Evolutionary conservation across 768 basidiomycete species (phyloP).

Genomic region (Trametes villosa): DNA sequence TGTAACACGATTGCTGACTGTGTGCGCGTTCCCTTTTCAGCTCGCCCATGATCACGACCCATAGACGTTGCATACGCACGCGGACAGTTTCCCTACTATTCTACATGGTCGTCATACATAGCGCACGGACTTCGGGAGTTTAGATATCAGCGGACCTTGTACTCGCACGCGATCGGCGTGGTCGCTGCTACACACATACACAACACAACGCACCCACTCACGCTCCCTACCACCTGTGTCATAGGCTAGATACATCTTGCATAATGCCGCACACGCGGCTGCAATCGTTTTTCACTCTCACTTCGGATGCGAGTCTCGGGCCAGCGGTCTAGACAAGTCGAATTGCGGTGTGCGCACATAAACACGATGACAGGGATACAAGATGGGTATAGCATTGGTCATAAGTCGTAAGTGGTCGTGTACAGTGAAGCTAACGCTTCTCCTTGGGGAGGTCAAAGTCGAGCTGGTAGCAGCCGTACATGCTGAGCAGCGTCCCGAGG

Average conservation of each 20-base stretch:
- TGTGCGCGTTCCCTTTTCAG: slow-evolving; percentile 20
- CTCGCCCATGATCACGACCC: slow-evolving; percentile 40
- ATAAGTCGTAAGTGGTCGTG: too few species aligned
- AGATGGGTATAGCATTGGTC: background rate
- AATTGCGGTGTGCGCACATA: too few species aligned
- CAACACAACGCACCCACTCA: slow-evolving; percentile 8
- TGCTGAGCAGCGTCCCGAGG: slow-evolving; percentile 68
- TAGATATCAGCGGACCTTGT: slow-evolving; percentile 33
- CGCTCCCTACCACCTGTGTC: slow-evolving; percentile 34
- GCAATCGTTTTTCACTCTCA: slow-evolving; percentile 1
- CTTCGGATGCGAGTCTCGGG: too few species aligned
- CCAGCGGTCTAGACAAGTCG: too few species aligned
- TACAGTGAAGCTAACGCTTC: too few species aligned
- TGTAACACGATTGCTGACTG: background rate
- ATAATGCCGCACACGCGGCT: slow-evolving; percentile 19
- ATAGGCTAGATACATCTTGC: slow-evolving; percentile 25
- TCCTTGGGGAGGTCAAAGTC: slow-evolving; percentile 44
- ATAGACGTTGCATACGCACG: slow-evolving; percentile 26
- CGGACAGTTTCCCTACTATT: slow-evolving; percentile 34
- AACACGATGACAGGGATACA: too few species aligned
- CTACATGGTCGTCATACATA: slow-evolving; percentile 29
- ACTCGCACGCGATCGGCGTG: slow-evolving; percentile 26
- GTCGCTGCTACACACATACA: slow-evolving; percentile 10
- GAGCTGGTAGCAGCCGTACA: slow-evolving; percentile 60
- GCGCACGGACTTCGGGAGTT: slow-evolving; percentile 30